These are phyloP conservation scores for Ganoderma lingzhi DNA, from an alignment of 1,284 basidiomycete genomes.

Conservation along the genomic window DNA sequence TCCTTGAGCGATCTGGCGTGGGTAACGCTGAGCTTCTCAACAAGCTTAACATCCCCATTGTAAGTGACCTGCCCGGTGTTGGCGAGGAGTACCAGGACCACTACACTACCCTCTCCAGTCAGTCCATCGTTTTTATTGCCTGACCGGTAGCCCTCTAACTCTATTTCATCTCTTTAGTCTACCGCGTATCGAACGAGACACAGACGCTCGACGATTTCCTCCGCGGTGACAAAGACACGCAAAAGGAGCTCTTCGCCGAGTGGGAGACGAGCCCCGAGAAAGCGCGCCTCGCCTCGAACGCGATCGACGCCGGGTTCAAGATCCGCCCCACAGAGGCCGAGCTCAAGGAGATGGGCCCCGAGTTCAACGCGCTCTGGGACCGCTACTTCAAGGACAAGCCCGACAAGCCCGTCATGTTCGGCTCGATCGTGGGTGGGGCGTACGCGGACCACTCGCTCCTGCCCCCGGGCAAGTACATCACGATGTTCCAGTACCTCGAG, in stretches of 20 bases:
- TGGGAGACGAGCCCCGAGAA: conserved; percentile 77
- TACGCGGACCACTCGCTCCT: conserved; percentile 75
- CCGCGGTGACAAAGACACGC: conserved; percentile 67
- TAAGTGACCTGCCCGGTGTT: conserved; percentile 76
- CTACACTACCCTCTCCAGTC: conserved; percentile 72
- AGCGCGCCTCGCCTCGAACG: conserved; percentile 72
- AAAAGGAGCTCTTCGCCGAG: conserved; percentile 67
- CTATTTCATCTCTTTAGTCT: conserved; percentile 52
- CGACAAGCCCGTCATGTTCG: conserved; percentile 80
- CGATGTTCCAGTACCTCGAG: conserved; percentile 80
- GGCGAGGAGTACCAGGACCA: conserved; percentile 80
- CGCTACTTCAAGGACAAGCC: conserved; percentile 79
- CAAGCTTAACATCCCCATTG: conserved; percentile 64
- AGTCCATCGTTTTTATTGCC: conserved; percentile 31
- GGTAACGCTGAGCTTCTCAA: conserved; percentile 62
- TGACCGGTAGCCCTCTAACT: neutral
- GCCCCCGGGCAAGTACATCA: conserved; percentile 76
- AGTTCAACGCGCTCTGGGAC: conserved; percentile 73
- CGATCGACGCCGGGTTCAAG: conserved; percentile 80
- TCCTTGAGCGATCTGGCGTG: conserved; percentile 76
- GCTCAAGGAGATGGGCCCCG: conserved; percentile 79
- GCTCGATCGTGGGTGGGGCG: conserved; percentile 70
- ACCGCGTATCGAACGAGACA: conserved; percentile 71
- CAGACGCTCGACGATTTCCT: conserved; percentile 73
- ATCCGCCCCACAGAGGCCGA: conserved; percentile 74